Conservation (phyloP, 2,329 filamentous ascomycete species). For the Aureobasidium sp. region DNA sequence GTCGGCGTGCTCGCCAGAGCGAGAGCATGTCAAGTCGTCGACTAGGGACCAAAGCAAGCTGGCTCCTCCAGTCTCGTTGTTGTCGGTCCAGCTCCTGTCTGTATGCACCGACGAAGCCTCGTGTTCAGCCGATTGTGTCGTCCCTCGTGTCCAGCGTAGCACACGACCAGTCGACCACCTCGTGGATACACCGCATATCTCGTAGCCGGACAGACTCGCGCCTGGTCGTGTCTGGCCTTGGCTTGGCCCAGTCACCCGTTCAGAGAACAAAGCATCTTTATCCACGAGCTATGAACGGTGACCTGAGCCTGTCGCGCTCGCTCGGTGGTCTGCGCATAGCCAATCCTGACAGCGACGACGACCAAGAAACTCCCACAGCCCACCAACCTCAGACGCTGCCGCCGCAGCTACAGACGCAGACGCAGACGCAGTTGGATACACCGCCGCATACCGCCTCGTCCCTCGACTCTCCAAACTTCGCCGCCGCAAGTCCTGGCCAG, state of each 20-base stretch:
- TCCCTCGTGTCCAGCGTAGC: slow-evolving; percentile 6
- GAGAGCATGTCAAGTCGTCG: slow-evolving; percentile 3
- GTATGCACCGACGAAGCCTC: neutral
- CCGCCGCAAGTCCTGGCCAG: slow-evolving; percentile 20
- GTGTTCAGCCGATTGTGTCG: neutral
- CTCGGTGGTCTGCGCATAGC: slow-evolving; percentile 93
- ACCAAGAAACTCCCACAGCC: slow-evolving; percentile 15
- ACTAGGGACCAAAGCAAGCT: neutral
- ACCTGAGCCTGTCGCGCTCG: slow-evolving; percentile 85
- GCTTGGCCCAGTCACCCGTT: slow-evolving; percentile 18
- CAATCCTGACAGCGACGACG: slow-evolving; percentile 55
- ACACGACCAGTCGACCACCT: neutral
- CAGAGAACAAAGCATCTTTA: neutral
- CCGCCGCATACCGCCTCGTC: slow-evolving; percentile 27
- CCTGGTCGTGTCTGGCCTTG: slow-evolving; percentile 17
- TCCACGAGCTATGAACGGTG: slow-evolving; percentile 67
- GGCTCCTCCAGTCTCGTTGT: neutral
- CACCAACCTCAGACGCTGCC: slow-evolving; percentile 29
- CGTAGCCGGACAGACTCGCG: slow-evolving; percentile 10
- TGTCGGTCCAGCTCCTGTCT: neutral
- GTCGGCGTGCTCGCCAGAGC: neutral
- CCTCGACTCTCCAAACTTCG: slow-evolving; percentile 7
- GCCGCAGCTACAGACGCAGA: neutral
- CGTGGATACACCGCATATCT: slow-evolving; percentile 14
- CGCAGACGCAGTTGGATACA: neutral